A percentile compares a stretch with the other conserved stretches of the same genome.
These are phyloP conservation scores for Flaveria robusta DNA, from an alignment of 129 eudicot genomes.

Conservation along the genomic window DNA sequence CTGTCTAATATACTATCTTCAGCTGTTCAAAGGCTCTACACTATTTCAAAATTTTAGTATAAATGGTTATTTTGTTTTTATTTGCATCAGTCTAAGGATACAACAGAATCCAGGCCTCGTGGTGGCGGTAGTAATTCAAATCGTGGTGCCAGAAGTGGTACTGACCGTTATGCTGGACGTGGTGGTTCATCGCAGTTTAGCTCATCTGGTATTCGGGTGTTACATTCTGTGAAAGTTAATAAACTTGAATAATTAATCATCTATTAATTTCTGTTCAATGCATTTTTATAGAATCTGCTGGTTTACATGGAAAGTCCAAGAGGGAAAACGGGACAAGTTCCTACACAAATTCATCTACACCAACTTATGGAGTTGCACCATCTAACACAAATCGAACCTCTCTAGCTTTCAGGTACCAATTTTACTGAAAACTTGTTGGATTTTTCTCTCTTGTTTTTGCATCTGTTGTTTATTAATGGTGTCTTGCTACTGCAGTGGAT, in stretches of 20 bases:
- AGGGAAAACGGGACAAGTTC: slow-evolving; percentile 76
- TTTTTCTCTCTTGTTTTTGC: neutral
- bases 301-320: slow-evolving; percentile 54
- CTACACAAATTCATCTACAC: slow-evolving; percentile 50
- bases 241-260: neutral
- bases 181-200: slow-evolving; percentile 51
- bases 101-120: slow-evolving; percentile 71
- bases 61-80: neutral
- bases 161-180: slow-evolving; percentile 64
- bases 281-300: slow-evolving; percentile 54
- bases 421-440: neutral
- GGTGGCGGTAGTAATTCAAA: slow-evolving; percentile 57
- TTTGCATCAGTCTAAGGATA: slow-evolving; percentile 63
- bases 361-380: slow-evolving; percentile 43
- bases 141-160: slow-evolving; percentile 61
- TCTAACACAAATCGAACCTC: slow-evolving; percentile 46
- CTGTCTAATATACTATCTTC: neutral
- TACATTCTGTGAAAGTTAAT: slow-evolving; percentile 7
- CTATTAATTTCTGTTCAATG: neutral
- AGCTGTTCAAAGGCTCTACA: slow-evolving; percentile 4
- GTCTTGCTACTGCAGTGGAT: slow-evolving; percentile 51
- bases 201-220: slow-evolving; percentile 61
- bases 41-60: slow-evolving; percentile 7
- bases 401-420: slow-evolving; percentile 51
- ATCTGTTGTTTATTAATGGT: neutral